Conservation (phyloP, 495 filamentous ascomycete species). For the Penicillium cosmopolitanum region DNA sequence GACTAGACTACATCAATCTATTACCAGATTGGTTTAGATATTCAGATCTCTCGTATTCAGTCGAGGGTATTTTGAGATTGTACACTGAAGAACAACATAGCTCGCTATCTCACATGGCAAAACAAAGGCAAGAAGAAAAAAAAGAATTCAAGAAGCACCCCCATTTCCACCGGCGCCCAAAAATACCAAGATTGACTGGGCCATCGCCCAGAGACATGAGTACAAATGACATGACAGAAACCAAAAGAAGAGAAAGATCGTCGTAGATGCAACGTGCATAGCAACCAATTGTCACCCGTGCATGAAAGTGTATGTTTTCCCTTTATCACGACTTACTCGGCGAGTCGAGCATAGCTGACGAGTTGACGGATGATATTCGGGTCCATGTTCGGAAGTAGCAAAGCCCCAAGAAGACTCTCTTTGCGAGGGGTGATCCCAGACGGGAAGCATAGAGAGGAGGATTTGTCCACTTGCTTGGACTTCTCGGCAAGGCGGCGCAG, state of each 20-base stretch:
- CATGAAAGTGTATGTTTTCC: conserved; percentile 8
- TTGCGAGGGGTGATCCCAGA: conserved; percentile 67
- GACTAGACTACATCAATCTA: background rate
- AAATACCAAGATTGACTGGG: conserved; percentile 21
- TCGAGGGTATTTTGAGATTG: conserved; percentile 51
- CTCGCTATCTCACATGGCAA: conserved; percentile 43
- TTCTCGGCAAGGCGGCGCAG: conserved; percentile 73
- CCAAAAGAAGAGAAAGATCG: conserved; percentile 13
- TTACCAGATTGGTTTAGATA: background rate
- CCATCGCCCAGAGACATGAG: conserved; percentile 35
- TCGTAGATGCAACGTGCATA: conserved; percentile 28
- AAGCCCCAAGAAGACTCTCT: conserved; percentile 69
- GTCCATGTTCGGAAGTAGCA: conserved; percentile 65
- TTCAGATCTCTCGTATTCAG: conserved; percentile 31
- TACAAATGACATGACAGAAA: conserved; percentile 39
- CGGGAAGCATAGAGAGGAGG: conserved; percentile 52
- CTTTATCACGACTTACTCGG: conserved; percentile 36
- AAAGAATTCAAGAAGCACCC: conserved; percentile 20
- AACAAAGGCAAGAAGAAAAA: conserved; percentile 23
- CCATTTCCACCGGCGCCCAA: conserved; percentile 31
- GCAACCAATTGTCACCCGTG: conserved; percentile 17
- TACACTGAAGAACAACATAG: conserved; percentile 37
- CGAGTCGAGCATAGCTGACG: conserved; percentile 70
- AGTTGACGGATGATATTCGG: conserved; percentile 69
- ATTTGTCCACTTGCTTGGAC: conserved; percentile 62